Evolutionary conservation across 306 rosid genomes (phyloP), one percentile per base, ranked within the genome.

Genomic region (Pterocarpus macrocarpus): DNA sequence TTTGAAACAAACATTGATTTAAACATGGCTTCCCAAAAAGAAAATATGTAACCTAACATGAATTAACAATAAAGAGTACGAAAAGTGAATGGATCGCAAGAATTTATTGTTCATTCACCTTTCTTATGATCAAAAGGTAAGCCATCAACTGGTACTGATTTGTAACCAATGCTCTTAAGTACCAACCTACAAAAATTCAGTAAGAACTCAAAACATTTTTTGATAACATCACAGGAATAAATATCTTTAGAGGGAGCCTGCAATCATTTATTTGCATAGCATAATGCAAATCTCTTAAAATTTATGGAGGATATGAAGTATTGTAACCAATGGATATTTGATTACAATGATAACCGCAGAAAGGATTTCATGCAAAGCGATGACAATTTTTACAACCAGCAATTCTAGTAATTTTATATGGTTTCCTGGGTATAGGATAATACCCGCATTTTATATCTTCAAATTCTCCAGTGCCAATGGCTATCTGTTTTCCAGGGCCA

Each of bases 111-210:
- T 61, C 75, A 15, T 80, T 73, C 76, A 93, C 98, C 99, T 91
- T 88, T 93, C 83, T 77, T 84, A 73, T 89, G 85, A 86, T 93
- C 93, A 67, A 95, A 95, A 76, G 96, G 95, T 43, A 95, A 83
- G 81, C 94, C 99, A 73, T 90, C 91, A 50, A 91, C 92, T 5
- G 94, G 96, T 83, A 89, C 68, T 66, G 99, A 91, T 88, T 90
- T 95, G 87, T 93, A 95, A 59, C 98, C 99, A 83, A 95, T 93
- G 89, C 99, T 93, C 94, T 93, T 93, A 33, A 91, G 87, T 69
- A 84, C 96, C 88, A 95, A 77, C 92, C 99, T 95, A 82, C 78
- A 87, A 57, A 76, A 80, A 77, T 49, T 75, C 67, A 71, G 65
- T 44, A 39, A 45, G 52, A 61, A 53, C 16, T 41, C 62, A 16